Evolutionary conservation across 2,329 filamentous ascomycete species (phyloP).

Genomic region (Cladosporium austrohemisphaericum): DNA sequence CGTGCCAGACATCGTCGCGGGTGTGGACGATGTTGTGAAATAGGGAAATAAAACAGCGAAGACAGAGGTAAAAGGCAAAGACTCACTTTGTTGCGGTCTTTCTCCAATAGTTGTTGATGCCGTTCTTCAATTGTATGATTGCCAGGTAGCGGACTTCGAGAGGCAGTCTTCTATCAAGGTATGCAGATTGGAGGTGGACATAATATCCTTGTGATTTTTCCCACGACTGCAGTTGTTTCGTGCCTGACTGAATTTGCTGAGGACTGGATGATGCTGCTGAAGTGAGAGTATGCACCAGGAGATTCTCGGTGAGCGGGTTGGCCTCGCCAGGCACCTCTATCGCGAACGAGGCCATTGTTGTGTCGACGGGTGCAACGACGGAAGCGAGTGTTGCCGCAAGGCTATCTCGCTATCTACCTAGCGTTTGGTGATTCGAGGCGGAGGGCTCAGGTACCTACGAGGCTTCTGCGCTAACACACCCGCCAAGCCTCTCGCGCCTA

Average conservation of each 20-base stretch:
- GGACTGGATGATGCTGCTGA: constrained; percentile 47
- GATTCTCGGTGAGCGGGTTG: constrained; percentile 51
- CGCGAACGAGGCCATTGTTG: constrained; percentile 23
- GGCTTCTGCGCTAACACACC: no score
- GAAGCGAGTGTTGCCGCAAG: not conserved
- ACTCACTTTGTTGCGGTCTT: constrained; percentile 65
- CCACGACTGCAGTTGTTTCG: constrained; percentile 52
- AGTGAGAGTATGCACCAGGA: constrained; percentile 46
- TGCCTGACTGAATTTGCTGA: constrained; percentile 49
- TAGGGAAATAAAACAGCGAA: not conserved
- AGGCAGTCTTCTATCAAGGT: constrained; percentile 73
- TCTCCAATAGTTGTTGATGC: constrained; percentile 92
- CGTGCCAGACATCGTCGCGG: no score
- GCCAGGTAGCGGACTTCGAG: constrained; percentile 80
- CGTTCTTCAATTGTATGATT: constrained; percentile 93
- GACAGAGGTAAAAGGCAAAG: not conserved
- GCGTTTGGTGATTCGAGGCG: constrained; percentile 1
- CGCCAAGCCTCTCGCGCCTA: not conserved
- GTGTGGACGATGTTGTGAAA: no score
- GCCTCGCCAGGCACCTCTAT: constrained; percentile 80
- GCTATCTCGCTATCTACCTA: no score
- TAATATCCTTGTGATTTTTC: constrained; percentile 48
- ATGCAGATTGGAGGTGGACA: constrained; percentile 58
- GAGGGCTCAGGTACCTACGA: no score
- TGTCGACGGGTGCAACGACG: not conserved